Evolutionary conservation across 495 filamentous ascomycete genomes (phyloP), one percentile per base, ranked within the genome.

Genomic region (Neurospora terricola): DNA sequence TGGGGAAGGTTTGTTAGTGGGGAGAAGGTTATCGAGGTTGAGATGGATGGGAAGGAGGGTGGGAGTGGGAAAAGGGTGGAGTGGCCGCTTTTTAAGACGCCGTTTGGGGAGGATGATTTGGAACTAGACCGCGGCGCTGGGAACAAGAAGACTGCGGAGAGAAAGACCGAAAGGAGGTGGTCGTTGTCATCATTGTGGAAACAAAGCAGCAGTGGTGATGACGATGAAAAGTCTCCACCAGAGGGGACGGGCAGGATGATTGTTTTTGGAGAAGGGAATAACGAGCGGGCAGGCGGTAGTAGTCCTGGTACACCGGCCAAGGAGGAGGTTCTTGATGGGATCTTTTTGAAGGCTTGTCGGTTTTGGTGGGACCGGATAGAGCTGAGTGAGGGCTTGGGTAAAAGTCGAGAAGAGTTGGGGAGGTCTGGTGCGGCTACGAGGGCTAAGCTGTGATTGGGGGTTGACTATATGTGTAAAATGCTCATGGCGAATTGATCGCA

Each of bases 241-340:
- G 69, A 69, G 9, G 71, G 48, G 36, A 76, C 72, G 18, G 82
- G 81, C 6, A 72, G 69, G 38, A 74, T 88, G 2, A 78, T 88
- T 76, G 81, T 89, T 0, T 90, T 92, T 78, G 89, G 90, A 18
- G 81, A 88, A 71, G 89, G 86, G 4, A 91, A 91, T 78, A 85
- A 91, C 71, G 89, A 91, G 78, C 75, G 85, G 8, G 82, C 81
- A 14, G 86, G 86, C 2, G 83, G 83, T 14, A 75, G 68, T 7
- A 72, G 77, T 7, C 74, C 69, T 11, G 88, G 87, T 0, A 77
- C 79, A 2, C 80, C 86, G 18, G 88, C 83, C 0, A 76, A 86
- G 74, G 78, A 84, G 39, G 78, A 80, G 38, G 69, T 54, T 75
- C 73, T 80, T 80, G 87, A 78, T 69, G 81, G 78, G 6, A 84